Base-by-base conservation (phyloP, 2,329 filamentous ascomycete species). In the Alternaria angustiovoidea region DNA sequence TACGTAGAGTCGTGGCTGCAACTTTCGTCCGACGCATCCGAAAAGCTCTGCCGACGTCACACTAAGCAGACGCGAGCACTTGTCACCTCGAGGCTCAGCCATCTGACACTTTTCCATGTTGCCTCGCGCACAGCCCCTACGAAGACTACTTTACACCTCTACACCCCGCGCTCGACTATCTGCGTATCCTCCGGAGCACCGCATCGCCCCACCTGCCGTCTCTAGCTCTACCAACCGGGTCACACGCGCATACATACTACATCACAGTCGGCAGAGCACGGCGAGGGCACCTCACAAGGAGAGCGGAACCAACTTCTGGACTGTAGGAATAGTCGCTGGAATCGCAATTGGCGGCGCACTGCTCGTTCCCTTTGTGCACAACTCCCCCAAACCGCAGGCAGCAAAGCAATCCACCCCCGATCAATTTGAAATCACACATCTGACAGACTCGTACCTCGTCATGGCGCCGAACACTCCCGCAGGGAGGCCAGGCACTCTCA, bases 401-500 rank as follows among this genome's bases (percentile, higher is more conserved):
- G 46, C 58, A 18, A 57, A 57, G 54, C 39, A 51, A 51, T 54
- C 57, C 47, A 47, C 59, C 34, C 58, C 63, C 9, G 34, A 62
- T 26, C 58, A 47, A n/a, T 71, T 74, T 57, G 59, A 73, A 47
- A 47, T 62, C 55, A 49, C 69, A 34, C 47, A 68, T 44, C 61
- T 65, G 32, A 70, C 73, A 56, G 65, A 75, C 56, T 77, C 74
- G 7, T 75, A 67, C 59, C 72, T 76, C 65, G 69, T 71, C 59
- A 83, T 83, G 80, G 70, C 78, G 41, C 71, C 76, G 22, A 74
- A 77, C 55, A 74, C 72, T 30, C 85, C 85, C 44, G 86, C 90
- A 38, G 95, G 95, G 54, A 89, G 93, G 62, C 87, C 93, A 55
- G 93, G 92, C 60, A 97, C 92, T 69, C 84, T 99, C 59, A 97